Percentiles rank a stretch among this genome's conserved stretches.
These are phyloP conservation scores for Talaromyces atroroseus DNA, from an alignment of 2,329 filamentous ascomycete species.

Conservation along the genomic window DNA sequence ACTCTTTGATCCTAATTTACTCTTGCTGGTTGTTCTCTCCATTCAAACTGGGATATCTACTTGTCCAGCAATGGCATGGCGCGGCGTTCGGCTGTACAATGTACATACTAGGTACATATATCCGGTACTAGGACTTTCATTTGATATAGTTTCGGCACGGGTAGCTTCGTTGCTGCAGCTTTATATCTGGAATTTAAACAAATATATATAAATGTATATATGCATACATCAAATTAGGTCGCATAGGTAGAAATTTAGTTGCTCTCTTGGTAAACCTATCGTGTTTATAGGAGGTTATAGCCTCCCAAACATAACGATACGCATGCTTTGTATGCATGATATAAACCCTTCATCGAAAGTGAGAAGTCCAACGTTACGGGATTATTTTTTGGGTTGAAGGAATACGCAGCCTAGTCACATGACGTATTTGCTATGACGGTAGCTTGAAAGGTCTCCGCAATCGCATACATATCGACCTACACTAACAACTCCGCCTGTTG, in stretches of 20 bases:
- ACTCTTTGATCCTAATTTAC: neutral
- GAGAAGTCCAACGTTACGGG: neutral
- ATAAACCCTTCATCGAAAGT: neutral
- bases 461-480: neutral
- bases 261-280: too few relatives aligned
- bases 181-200: neutral
- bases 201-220: neutral
- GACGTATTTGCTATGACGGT: constrained; percentile 1
- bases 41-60: neutral
- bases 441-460: neutral
- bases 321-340: neutral
- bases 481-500: neutral
- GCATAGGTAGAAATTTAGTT: neutral
- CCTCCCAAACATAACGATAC: neutral
- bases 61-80: constrained; percentile 8
- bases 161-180: neutral
- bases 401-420: neutral
- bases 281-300: neutral
- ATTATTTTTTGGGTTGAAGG: neutral
- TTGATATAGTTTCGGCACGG: neutral
- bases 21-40: neutral
- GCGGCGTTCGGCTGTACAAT: constrained; percentile 7
- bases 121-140: neutral
- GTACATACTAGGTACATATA: constrained; percentile 9
- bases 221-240: neutral